Conservation (phyloP, 768 basidiomycete genomes). For the Calvatia gigantea region DNA sequence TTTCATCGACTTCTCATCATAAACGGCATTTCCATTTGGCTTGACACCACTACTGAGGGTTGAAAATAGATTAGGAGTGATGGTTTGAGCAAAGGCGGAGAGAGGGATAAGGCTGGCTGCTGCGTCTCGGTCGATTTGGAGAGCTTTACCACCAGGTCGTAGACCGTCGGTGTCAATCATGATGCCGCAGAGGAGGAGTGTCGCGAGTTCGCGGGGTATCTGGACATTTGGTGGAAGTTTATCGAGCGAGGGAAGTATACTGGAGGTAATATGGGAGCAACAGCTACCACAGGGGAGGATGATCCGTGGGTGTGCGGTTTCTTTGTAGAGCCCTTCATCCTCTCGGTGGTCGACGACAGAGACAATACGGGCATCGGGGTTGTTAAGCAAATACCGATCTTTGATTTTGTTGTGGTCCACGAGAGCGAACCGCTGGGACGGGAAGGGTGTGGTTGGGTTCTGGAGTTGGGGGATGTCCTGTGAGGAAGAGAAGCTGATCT, state of each 20-base stretch:
- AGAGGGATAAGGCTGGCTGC: conserved; percentile 60
- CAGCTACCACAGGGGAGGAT: conserved; percentile 77
- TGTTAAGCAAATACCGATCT: conserved; percentile 35
- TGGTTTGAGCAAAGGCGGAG: conserved; percentile 39
- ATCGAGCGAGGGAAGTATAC: neutral
- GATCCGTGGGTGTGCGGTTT: conserved; percentile 61
- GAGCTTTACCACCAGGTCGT: conserved; percentile 74
- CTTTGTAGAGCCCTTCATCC: conserved; percentile 70
- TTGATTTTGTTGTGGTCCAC: conserved; percentile 88
- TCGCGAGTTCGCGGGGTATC: conserved; percentile 60
- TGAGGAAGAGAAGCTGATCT: conserved; percentile 60
- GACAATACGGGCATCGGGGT: conserved; percentile 49
- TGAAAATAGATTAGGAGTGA: conserved; percentile 17
- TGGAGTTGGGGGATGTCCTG: conserved; percentile 55
- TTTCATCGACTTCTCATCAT: conserved; percentile 40
- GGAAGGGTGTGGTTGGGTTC: conserved; percentile 28
- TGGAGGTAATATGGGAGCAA: conserved; percentile 50
- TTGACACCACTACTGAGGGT: neutral
- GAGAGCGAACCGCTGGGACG: conserved; percentile 64
- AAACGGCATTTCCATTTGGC: conserved; percentile 24
- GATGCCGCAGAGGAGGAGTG: conserved; percentile 76
- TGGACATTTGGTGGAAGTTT: conserved; percentile 31
- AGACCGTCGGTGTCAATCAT: conserved; percentile 86
- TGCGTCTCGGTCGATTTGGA: conserved; percentile 58
- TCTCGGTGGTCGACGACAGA: conserved; percentile 90